Evolutionary conservation across 78 protist genomes (phyloP).

Genomic region (Capsaspora owczarzaki): DNA sequence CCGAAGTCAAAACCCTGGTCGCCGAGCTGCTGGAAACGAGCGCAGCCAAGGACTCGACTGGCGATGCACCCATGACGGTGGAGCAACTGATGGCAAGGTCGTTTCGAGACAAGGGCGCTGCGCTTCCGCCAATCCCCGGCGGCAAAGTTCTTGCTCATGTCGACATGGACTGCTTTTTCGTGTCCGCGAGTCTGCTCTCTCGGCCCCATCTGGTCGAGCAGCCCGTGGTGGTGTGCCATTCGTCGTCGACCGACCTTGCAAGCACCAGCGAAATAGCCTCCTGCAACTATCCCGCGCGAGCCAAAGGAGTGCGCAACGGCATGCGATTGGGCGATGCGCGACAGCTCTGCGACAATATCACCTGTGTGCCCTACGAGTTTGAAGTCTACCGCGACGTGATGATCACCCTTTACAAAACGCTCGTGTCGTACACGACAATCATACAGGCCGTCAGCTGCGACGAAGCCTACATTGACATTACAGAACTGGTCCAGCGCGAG

Average conservation of each 20-base stretch:
- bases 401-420: neutral
- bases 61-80: no score
- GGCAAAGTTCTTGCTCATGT: neutral
- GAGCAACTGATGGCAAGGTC: no score
- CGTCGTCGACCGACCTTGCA: neutral
- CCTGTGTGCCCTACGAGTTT: slow-evolving; percentile 24
- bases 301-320: slow-evolving; percentile 16
- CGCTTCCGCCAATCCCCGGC: neutral
- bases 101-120: no score
- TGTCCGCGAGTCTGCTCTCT: no score
- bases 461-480: slow-evolving; percentile 32
- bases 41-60: no score
- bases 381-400: slow-evolving; percentile 1
- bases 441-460: slow-evolving; percentile 18
- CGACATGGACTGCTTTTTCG: no score
- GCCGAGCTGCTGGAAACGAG: neutral
- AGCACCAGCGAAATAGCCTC: slow-evolving; percentile 11
- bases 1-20: neutral
- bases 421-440: neutral
- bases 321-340: slow-evolving; percentile 11
- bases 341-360: neutral
- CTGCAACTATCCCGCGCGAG: slow-evolving; percentile 21
- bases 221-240: no score
- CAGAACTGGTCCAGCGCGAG: neutral
- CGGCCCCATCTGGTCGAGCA: no score